These are phyloP conservation scores for Lathyrus sativus DNA, from an alignment of 306 rosid genomes.

Conservation along the genomic window DNA sequence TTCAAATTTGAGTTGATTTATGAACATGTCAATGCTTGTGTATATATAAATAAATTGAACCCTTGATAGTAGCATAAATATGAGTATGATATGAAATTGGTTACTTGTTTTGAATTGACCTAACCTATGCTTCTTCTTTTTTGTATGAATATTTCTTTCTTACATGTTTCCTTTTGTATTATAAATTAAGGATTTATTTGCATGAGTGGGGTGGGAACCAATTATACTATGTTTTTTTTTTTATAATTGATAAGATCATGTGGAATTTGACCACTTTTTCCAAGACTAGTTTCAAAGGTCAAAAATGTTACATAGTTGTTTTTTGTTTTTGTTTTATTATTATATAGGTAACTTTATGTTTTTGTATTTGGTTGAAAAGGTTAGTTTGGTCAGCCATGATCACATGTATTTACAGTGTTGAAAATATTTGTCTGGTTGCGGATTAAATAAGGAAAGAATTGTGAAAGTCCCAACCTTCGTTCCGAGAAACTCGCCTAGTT, in stretches of 20 bases:
- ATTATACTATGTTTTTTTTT: not conserved
- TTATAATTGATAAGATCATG: not conserved
- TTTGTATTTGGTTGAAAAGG: slow-evolving; percentile 12
- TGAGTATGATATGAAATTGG: not conserved
- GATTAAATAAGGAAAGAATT: not conserved
- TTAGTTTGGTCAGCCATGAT: not conserved
- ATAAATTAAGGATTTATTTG: slow-evolving; percentile 8
- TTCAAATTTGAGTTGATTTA: slow-evolving; percentile 18
- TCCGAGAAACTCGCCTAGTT: too few relatives aligned
- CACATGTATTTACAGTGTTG: not conserved
- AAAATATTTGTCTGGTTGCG: not conserved
- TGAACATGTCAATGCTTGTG: slow-evolving; percentile 2
- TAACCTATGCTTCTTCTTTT: not conserved
- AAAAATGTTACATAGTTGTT: slow-evolving; percentile 9
- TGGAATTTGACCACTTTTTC: slow-evolving; percentile 10
- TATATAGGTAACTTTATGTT: not conserved
- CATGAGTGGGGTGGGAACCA: slow-evolving; percentile 5
- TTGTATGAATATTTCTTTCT: slow-evolving; percentile 2
- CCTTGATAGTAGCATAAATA: not conserved
- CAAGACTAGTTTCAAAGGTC: slow-evolving; percentile 30
- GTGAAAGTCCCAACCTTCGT: not conserved
- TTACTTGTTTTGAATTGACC: slow-evolving; percentile 34
- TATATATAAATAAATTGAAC: not conserved
- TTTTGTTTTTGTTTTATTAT: not conserved
- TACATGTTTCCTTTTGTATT: slow-evolving; percentile 17